Evolutionary conservation across 2,329 filamentous ascomycete species (phyloP), one percentile per base, ranked within the genome.

Genomic region (Colletotrichum theobromicola): DNA sequence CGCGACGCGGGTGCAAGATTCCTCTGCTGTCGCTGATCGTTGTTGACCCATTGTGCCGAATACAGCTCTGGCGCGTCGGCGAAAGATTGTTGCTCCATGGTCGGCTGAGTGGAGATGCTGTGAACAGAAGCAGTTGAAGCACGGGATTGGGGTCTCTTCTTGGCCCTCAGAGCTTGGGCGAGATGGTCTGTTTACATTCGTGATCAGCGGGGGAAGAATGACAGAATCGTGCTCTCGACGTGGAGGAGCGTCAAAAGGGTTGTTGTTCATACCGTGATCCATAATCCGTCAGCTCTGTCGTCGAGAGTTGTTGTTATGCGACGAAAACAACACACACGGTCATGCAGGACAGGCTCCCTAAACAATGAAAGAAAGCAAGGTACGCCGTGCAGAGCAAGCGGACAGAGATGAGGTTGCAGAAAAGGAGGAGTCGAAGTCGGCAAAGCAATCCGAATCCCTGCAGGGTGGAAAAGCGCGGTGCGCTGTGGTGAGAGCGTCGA

Each of bases 61-160:
- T 89, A 90, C 76, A 87, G 83, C 64, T 85, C 84, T 60, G 84
- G 80, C 32, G 84, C 77, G 75, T 88, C 86, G 60, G 82, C 79
- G 75, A 88, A 88, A 71, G 78, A 80, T 24, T 83, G 82, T 67
- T 87, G 87, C 42, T 91, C 90, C 75, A 90, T 83, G 74, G 84
- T 88, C 24, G 87, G 85, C 78, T 90, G 89, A 3, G 88, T 88
- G 46, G 85, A 83, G 76, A 84, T 84, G 81, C 89, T 91, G 78
- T 90, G 89, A 67, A 90, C 86, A 15, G 90, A 91, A 26, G 89
- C 87, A 32, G 89, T 91, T 35, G 89, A 91, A 67, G 87, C 90
- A 78, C 88, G 86, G 64, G 89, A 91, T 72, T 87, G 85, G 42
- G 89, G 85, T 76, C 89, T 87, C 80, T 87, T 89, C 79, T 86